Base-by-base conservation (phyloP, 768 basidiomycete genomes). In the Rhodotorula paludigena region DNA sequence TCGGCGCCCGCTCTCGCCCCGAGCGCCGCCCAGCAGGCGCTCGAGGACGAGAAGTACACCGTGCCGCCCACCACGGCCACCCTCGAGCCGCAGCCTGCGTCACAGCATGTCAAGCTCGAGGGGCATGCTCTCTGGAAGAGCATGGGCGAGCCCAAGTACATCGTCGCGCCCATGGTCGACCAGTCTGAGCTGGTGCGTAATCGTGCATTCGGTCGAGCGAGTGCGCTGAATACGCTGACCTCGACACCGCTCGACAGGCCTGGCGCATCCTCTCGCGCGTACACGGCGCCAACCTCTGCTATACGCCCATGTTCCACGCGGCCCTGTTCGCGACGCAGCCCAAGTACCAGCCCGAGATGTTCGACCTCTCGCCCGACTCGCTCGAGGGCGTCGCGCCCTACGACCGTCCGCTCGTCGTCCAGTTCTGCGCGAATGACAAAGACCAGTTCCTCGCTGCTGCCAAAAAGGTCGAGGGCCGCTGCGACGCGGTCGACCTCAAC, bases 131-230 rank as follows among this genome's bases (percentile, higher is more conserved):
- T 68, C 21, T 73, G 71, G 71, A 45, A 60, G 9, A 39, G n/a
- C 48, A 82, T 97, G 33, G 88, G 89, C 14, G 87, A 86, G 74
- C 90, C 94, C 15, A 92, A 89, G 78, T 88, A 85, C 75, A 84
- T 98, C 47, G 90, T 97, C 25, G 94, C 91, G 15, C 96, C 96
- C 25, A 99, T 99, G 96, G 96, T 98, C 0, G 96, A 98, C 78
- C 92, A 96, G 80, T 90, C 89, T 76, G 94, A 97, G 78, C 82
- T 97, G 78, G 93, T 96, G 74, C 74, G 88, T 83, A 23, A 36
- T 6, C 21, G 18, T 30, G 18, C 39, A n/a, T n/a, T 36, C 10
- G 35, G 1, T 30, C 41, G 4, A 20, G 2, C 23, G 10, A 5
- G 47, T 48, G 16, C 9, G 45, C 57, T 71, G 57, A 73, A 62